Base-by-base conservation (phyloP, 2,329 filamentous ascomycete species). In the Delphinella strobiligena region DNA sequence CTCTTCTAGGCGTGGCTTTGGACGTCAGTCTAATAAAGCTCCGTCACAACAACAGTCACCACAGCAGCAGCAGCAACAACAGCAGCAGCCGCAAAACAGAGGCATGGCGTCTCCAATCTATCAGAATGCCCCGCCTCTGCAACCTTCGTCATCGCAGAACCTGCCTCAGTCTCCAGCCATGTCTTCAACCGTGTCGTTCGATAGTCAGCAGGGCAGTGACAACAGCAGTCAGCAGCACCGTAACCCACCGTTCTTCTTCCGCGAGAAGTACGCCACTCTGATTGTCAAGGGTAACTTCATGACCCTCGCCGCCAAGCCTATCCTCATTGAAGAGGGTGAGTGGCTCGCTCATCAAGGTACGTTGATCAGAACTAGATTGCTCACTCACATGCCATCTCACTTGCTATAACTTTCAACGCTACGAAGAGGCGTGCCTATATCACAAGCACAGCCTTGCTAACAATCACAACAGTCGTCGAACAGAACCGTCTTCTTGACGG, bases 281-380 rank as follows among this genome's bases (percentile, higher is more conserved):
- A 93, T 94, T 49, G 88, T 95, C 54, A 93, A 89, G 67, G 89
- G 89, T 44, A 96, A 95, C 66, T 95, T 96, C 59, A 86, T 94
- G 80, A 95, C 89, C 9, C 66, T 96, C 44, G 93, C 88, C 53
- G 86, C 87, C 36, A 82, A 88, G 56, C 89, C 89, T 16, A 88
- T 89, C 67, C 88, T 91, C 41, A 84, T 95, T 34, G 89, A 95
- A 54, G 78, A 86, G 57, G 89, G 86, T 49, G 89, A 96, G 63
- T 96, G 89, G 89, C 74, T 95, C 51, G 88, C 88, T 47, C 86
- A 95, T 61, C 89, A 95, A 71, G 80, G 89, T 93, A 71, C 56
- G 65, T 37, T 4, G 10, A 10, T 4, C 29, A 18, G 10, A 30
- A 14, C 16, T 3, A 34, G 17, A 31, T 3, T n/a, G n/a, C n/a